Evolutionary conservation across 2,329 filamentous ascomycete species (phyloP).

Genomic region (Eutypella sp.): DNA sequence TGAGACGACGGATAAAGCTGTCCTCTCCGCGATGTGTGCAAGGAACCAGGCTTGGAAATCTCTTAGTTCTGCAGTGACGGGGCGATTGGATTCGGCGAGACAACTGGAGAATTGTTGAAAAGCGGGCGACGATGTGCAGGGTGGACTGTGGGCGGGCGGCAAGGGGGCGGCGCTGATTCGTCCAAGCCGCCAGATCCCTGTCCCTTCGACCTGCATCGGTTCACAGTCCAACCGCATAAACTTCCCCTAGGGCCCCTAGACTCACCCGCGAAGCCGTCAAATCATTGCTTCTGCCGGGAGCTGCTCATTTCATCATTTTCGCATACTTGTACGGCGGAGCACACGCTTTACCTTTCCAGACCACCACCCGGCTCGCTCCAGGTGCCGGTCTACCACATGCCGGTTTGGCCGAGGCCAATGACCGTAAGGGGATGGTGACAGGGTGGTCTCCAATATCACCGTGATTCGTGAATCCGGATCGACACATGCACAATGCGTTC

Average conservation of each 20-base stretch:
- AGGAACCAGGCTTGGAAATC: background rate
- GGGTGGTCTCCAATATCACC: background rate
- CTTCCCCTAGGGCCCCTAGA: conserved; percentile 1
- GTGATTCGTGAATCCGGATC: background rate
- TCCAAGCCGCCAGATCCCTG: conserved; percentile 3
- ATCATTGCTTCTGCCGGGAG: background rate
- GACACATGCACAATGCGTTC: background rate
- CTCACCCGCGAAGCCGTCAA: too few species aligned
- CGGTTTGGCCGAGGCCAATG: background rate
- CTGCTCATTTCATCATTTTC: background rate
- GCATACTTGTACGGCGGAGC: too few species aligned
- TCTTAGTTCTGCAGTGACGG: background rate
- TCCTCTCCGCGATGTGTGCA: background rate
- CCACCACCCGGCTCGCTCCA: too few species aligned
- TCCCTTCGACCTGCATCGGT: conserved; percentile 2
- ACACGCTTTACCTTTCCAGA: too few species aligned
- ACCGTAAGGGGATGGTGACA: background rate
- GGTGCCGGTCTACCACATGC: too few species aligned
- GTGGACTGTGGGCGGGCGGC: conserved; percentile 25
- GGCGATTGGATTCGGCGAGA: background rate
- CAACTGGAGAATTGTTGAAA: background rate
- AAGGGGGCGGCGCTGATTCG: conserved; percentile 20
- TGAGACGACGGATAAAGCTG: background rate
- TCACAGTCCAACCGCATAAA: conserved; percentile 9
- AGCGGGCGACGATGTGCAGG: conserved; percentile 4